Evolutionary conservation across 164 flowering plant species (phyloP).

Genomic region (Annona squamosa): DNA sequence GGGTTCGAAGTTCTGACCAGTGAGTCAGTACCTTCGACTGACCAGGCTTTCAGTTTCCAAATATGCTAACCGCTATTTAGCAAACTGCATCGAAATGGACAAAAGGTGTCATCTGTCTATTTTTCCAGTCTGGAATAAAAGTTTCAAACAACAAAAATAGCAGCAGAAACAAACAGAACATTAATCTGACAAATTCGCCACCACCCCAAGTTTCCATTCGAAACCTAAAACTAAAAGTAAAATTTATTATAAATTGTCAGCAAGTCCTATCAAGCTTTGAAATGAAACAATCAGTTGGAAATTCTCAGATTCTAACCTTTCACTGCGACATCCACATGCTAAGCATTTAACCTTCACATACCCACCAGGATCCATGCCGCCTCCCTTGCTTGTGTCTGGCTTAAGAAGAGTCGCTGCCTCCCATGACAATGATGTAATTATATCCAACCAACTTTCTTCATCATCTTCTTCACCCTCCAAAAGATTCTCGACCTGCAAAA

Average conservation of each 20-base stretch:
- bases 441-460: constrained; percentile 80
- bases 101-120: not conserved
- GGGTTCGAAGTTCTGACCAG: no score
- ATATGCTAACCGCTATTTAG: not conserved
- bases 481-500: constrained; percentile 86
- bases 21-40: no score
- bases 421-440: constrained; percentile 85
- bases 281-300: not conserved
- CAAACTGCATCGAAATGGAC: not conserved
- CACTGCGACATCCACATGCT: constrained; percentile 73
- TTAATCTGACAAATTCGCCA: not conserved
- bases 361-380: constrained; percentile 99
- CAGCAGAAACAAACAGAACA: not conserved
- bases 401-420: constrained; percentile 90
- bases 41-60: no score
- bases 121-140: not conserved
- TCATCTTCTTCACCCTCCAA: constrained; percentile 53
- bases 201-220: not conserved
- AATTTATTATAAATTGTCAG: not conserved
- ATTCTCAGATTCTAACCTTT: constrained; percentile 43
- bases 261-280: not conserved
- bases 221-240: not conserved
- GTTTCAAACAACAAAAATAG: not conserved
- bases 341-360: constrained; percentile 94
- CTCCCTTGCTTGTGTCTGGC: constrained; percentile 90